Evolutionary conservation across 2,329 filamentous ascomycete genomes (phyloP), one percentile per base, ranked within the genome.

Genomic region (Xylaria sp.): DNA sequence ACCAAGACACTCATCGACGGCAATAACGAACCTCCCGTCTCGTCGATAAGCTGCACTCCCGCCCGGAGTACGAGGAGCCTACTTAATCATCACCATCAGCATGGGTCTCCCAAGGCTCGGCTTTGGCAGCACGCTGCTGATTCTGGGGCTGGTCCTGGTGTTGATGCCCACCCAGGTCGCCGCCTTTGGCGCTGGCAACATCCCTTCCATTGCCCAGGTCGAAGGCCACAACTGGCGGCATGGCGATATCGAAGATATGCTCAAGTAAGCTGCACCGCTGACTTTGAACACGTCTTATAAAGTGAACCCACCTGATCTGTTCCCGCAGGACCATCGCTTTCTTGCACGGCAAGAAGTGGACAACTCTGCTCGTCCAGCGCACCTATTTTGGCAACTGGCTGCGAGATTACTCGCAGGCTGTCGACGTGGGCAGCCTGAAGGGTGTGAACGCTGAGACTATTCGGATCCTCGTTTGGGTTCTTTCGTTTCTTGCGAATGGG

Each of bases 331-430:
- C 89, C 5, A 82, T 95, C 72, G 88, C 91, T 35, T 94, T 93
- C 75, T 85, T 95, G 66, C 87, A 91, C 71, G 92, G 92, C 66
- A 93, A 94, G 78, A 95, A 95, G 83, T 96, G 93, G 93, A 92
- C 91, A 1, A 89, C 89, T 16, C 90, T 92, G 84, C 88, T 92
- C 81, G 86, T 95, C 62, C 91, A 92, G 81, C 86, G 92, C 64
- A 90, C 91, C 35, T 95, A 94, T 81, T 95, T 95, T 82, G 92
- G 93, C 66, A 96, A 96, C 80, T 96, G 93, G 92, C 83, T 95
- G 48, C 87, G 93, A 69, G 93, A 95, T 82, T 96, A 96, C 79
- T 94, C 91, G 13, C 92, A 95, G 77, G 93, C 92, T 42, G 86
- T 95, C 79, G 93, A 95, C 76, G 90, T 94, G 13, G 92, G 92